phyloP scores from a whole-genome alignment of 2,329 filamentous ascomycete species.

The Alternaria novae-zelandiae region DNA sequence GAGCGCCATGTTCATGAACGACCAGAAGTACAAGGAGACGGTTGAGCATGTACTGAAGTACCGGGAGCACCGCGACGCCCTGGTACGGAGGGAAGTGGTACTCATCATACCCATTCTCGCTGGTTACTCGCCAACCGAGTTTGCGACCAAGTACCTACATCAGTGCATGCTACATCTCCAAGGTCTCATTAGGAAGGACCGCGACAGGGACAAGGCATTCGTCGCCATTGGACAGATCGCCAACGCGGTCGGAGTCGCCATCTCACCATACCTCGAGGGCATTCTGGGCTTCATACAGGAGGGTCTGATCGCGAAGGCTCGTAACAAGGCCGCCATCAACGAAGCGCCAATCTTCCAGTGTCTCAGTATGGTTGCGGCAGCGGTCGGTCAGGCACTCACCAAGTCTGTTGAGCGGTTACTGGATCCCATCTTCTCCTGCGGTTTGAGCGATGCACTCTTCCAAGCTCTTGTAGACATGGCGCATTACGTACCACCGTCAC shows the following conservation, averaged over 20 bases:
- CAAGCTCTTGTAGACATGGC: constrained; percentile 98
- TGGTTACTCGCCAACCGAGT: constrained; percentile 89
- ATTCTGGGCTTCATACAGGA: constrained; percentile 94
- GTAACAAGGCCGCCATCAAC: constrained; percentile 62
- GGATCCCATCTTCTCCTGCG: constrained; percentile 96
- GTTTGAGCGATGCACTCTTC: constrained; percentile 89
- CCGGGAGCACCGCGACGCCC: constrained; percentile 88
- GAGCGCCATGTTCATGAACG: constrained; percentile 99
- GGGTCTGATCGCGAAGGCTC: constrained; percentile 80
- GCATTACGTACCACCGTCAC: constrained; percentile 95
- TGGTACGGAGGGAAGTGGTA: constrained; percentile 88
- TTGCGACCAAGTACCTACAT: constrained; percentile 85
- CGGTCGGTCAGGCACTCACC: constrained; percentile 93
- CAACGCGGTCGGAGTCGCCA: constrained; percentile 93
- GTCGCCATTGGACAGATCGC: constrained; percentile 95
- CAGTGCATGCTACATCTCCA: constrained; percentile 98
- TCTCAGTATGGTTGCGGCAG: constrained; percentile 93
- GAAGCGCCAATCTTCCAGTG: constrained; percentile 90
- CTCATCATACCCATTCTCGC: constrained; percentile 91
- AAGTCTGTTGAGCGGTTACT: constrained; percentile 97
- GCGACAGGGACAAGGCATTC: constrained; percentile 92
- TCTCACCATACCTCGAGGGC: constrained; percentile 92
- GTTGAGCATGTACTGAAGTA: constrained; percentile 92
- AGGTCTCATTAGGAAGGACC: constrained; percentile 87
- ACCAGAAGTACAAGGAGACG: constrained; percentile 81